phyloP scores from a whole-genome alignment of 352 stramenopile species.

The Globisporangium spinosum region DNA sequence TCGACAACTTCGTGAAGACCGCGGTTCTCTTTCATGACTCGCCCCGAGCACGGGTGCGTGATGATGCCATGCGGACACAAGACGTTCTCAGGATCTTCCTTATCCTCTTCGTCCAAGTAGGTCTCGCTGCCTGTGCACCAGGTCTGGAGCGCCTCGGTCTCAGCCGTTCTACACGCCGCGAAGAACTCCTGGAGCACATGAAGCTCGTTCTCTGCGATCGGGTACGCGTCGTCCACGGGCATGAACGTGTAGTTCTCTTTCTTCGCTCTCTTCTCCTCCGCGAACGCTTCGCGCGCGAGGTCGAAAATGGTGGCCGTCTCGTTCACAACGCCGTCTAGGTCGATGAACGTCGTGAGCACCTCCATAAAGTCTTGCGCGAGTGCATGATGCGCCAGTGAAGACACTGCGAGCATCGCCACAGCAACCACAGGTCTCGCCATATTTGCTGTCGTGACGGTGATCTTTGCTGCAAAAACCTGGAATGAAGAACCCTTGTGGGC shows the following conservation, averaged over 20 bases:
- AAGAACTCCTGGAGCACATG: conserved; percentile 43
- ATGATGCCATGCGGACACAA: conserved; percentile 43
- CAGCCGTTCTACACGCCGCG: conserved; percentile 36
- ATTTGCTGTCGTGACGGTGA: not conserved
- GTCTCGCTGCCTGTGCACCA: conserved; percentile 55
- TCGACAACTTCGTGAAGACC: conserved; percentile 17
- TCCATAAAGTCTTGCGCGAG: conserved; percentile 26
- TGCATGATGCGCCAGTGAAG: not conserved
- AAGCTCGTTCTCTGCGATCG: conserved; percentile 40
- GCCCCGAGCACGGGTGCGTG: conserved; percentile 65
- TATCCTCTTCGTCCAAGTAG: conserved; percentile 12
- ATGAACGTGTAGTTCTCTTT: conserved; percentile 11
- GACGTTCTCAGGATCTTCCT: conserved; percentile 13
- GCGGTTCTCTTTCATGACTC: conserved; percentile 34
- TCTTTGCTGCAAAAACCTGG: not conserved
- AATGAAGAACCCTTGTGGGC: not conserved
- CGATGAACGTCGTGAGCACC: conserved; percentile 35
- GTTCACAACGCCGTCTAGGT: conserved; percentile 30
- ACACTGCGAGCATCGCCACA: conserved; percentile 10
- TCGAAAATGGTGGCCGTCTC: conserved; percentile 17
- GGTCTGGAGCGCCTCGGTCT: conserved; percentile 46
- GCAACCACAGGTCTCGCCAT: conserved; percentile 2
- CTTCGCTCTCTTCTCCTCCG: conserved; percentile 15
- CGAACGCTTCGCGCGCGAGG: conserved; percentile 16
- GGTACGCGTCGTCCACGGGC: conserved; percentile 52